Percentiles rank a stretch among this genome's conserved stretches.
phyloP scores from a whole-genome alignment of 73 alveolate species.

The Durusdinium trenchii region DNA sequence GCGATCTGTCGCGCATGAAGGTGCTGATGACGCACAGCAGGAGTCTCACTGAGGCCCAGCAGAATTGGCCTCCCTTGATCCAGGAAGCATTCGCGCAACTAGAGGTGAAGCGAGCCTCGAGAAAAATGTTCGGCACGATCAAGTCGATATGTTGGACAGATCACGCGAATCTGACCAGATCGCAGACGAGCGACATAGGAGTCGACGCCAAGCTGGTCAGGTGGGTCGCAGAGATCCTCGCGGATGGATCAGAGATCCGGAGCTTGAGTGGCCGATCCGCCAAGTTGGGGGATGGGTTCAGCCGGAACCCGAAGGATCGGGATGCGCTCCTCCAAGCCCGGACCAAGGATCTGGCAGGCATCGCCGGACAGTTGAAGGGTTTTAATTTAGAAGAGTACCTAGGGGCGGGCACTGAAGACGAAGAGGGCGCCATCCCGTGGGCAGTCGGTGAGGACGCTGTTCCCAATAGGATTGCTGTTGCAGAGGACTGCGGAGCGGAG shows the following conservation, averaged over 20 bases:
- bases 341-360: constrained; percentile 1
- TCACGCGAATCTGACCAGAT: no score
- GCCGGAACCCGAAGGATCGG: constrained; percentile 1
- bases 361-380: not conserved
- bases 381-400: not conserved
- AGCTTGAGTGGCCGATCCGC: not conserved
- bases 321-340: not conserved
- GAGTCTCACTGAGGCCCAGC: constrained; percentile 3
- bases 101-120: constrained; percentile 12
- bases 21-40: constrained; percentile 15
- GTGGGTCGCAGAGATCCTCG: not conserved
- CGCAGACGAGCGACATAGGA: no score
- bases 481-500: no score
- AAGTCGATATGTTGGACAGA: constrained; percentile 10
- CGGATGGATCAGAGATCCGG: constrained; percentile 11
- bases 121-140: not conserved
- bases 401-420: no score
- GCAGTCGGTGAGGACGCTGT: no score
- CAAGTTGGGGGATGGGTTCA: not conserved
- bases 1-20: no score
- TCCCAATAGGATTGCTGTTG: no score
- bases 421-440: no score
- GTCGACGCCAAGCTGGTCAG: no score
- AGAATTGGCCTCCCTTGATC: constrained; percentile 19
- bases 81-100: constrained; percentile 21